Evolutionary conservation across 1,284 basidiomycete genomes (phyloP), one percentile per base, ranked within the genome.

Genomic region (Phlebopus sp.): DNA sequence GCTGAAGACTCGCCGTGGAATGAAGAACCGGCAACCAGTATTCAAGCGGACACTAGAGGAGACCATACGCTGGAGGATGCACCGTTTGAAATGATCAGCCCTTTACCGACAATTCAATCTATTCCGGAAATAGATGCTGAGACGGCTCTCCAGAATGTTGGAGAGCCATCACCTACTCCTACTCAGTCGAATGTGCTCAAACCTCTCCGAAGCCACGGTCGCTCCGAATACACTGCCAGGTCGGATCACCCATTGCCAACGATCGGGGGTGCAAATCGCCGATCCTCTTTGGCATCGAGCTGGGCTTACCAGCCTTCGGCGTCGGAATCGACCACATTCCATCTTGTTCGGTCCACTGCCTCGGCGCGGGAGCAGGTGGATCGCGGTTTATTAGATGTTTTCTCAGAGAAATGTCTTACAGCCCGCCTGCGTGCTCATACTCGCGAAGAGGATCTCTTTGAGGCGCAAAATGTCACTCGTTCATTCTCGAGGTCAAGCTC

Each of bases 331-430:
- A 75, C 81, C 21, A 81, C 79, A 3, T 76, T 89, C 40, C 71
- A 86, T 32, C 79, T 90, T 46, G 78, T 82, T 27, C 82, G 90
- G 8, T 81, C 83, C 8, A 85, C 89, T 6, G 70, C 78, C 13
- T 73, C 79, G 29, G 81, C 84, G 27, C 82, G 91, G 17, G 74
- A 80, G 23, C 76, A 79, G 42, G 79, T 87, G 30, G 86, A 90
- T 54, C 76, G 79, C 38, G 81, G 77, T 11, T 67, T 90, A 15
- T 73, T 76, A 43, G 87, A 90, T 54, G 79, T 90, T 41, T 77
- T 82, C 53, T 87, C 86, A 10, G 76, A 81, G 50, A 70, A 73
- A 15, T 82, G 84, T 51, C 60, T 82, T 34, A 74, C 73, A 8
- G 82, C 81, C n/a, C 75, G 84, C 29, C 72, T 75, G 30, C 75